Conservation (phyloP, 257 asterid genomes). For the Solanum stenotomum region DNA sequence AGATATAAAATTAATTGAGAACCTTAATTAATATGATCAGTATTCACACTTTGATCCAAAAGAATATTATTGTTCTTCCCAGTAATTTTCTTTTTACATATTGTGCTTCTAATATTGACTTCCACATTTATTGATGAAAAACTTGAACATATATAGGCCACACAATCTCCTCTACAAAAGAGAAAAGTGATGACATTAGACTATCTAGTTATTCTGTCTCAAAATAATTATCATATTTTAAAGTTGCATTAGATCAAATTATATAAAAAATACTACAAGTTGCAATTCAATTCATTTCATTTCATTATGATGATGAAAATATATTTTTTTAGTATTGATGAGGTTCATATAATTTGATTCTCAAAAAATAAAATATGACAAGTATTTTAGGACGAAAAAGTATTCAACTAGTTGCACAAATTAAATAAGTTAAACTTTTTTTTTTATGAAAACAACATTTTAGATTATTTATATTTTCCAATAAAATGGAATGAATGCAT, state of each 20-base stretch:
- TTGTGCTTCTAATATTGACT: neutral
- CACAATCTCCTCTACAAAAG: neutral
- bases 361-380: neutral
- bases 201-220: neutral
- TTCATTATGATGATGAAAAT: neutral
- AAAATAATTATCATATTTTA: neutral
- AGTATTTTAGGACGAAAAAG: neutral
- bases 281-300: neutral
- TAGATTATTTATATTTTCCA: neutral
- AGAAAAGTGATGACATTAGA: neutral
- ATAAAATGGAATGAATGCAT: neutral
- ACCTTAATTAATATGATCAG: neutral
- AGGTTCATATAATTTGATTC: neutral
- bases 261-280: neutral
- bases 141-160: neutral
- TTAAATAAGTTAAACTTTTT: neutral
- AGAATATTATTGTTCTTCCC: neutral
- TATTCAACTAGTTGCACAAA: neutral
- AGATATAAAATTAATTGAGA: neutral
- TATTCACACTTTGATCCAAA: neutral
- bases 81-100: neutral
- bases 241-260: accelerated
- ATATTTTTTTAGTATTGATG: neutral
- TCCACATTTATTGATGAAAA: neutral
- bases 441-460: neutral